These are phyloP conservation scores for Mycena rosella DNA, from an alignment of 768 basidiomycete species.

Conservation along the genomic window DNA sequence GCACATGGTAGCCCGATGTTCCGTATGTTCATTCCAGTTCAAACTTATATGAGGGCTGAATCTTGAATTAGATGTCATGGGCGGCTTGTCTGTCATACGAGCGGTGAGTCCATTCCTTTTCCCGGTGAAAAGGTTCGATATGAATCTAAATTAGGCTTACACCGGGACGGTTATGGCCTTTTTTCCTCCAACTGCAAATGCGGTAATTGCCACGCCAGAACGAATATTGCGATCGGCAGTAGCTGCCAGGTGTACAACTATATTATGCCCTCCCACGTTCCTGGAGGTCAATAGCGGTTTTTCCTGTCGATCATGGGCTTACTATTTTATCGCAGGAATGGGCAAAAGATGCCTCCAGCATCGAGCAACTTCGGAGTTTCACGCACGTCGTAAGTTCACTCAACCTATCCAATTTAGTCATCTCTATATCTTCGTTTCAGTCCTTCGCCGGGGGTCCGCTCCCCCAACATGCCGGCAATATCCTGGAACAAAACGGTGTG, in stretches of 20 bases:
- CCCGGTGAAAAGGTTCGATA: constrained; percentile 2
- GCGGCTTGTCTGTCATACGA: constrained; percentile 4
- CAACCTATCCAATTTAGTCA: neutral
- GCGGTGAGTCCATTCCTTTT: constrained; percentile 4
- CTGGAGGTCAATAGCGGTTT: constrained; percentile 5
- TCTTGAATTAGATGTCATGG: constrained; percentile 13
- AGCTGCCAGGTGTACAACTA: constrained; percentile 13
- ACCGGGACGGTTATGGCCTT: constrained; percentile 3
- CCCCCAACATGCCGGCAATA: neutral
- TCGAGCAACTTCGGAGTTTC: constrained; percentile 12
- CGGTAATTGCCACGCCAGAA: constrained; percentile 18
- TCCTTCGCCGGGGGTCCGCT: constrained; percentile 3
- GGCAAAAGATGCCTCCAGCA: neutral
- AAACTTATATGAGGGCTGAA: neutral
- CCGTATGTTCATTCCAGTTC: constrained; percentile 11
- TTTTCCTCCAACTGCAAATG: constrained; percentile 18
- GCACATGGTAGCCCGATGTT: constrained; percentile 17
- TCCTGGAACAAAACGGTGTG: neutral
- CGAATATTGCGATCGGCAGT: constrained; percentile 12
- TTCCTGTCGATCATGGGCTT: too few relatives aligned
- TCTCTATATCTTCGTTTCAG: neutral
- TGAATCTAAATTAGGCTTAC: constrained; percentile 7
- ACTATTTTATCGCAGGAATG: neutral
- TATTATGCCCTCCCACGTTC: constrained; percentile 18
- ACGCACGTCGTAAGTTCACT: neutral